Conservation (phyloP, 768 basidiomycete genomes). For the Mycena vitilis region DNA sequence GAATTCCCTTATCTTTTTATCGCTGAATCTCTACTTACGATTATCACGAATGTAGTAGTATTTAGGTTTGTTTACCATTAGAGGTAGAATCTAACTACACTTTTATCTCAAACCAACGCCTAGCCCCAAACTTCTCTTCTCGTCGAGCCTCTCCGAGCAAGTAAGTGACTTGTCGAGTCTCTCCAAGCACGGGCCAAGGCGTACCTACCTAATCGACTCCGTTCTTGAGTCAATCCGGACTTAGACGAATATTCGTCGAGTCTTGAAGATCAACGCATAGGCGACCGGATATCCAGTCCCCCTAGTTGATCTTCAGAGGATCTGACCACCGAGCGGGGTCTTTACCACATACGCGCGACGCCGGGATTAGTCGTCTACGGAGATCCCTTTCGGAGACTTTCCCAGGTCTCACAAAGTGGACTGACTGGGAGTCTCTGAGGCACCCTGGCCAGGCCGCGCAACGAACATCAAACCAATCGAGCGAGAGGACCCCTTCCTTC, state of each 20-base stretch:
- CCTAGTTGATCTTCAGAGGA: neutral
- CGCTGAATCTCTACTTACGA: no score
- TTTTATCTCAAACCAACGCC: neutral
- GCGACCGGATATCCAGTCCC: neutral
- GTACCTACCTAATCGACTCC: neutral
- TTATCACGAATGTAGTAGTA: no score
- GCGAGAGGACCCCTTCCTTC: neutral
- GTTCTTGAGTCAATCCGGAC: neutral
- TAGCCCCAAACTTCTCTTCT: neutral
- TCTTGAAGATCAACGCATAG: neutral
- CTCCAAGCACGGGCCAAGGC: neutral
- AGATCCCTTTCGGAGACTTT: neutral
- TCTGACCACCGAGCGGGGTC: neutral
- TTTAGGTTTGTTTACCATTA: no score
- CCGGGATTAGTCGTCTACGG: neutral
- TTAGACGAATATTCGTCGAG: no score
- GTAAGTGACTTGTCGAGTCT: neutral
- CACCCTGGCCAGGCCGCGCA: neutral
- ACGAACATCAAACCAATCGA: neutral
- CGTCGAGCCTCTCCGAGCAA: neutral
- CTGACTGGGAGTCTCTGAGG: neutral
- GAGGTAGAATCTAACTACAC: neutral
- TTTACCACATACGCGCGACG: neutral
- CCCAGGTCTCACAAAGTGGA: conserved; percentile 17
- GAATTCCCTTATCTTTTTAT: no score